Evolutionary conservation across 1,284 basidiomycete species (phyloP).

Genomic region (Schizophyllum commune): DNA sequence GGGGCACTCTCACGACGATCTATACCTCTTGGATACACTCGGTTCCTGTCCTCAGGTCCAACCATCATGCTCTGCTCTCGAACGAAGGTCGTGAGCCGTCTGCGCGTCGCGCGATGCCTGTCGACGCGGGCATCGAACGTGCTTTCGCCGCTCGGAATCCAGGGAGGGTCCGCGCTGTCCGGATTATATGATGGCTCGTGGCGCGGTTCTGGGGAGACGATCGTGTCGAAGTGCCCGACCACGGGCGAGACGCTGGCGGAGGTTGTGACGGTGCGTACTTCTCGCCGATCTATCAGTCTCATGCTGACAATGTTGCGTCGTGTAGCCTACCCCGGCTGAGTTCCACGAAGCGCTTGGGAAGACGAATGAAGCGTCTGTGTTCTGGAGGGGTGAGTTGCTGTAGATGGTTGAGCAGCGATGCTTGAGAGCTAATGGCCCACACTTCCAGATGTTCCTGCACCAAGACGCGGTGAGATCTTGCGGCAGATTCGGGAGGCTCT

Average conservation of each 20-base stretch:
- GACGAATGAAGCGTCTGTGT: slow-evolving; percentile 62
- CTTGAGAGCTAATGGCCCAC: slow-evolving; percentile 1
- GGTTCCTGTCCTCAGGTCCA: background rate
- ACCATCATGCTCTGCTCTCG: background rate
- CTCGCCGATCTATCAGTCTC: background rate
- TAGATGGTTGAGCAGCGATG: background rate
- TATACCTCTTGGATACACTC: background rate
- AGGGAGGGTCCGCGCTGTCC: slow-evolving; percentile 42
- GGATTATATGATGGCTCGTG: slow-evolving; percentile 77
- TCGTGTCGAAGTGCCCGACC: slow-evolving; percentile 65
- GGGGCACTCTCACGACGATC: background rate
- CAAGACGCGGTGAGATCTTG: slow-evolving; percentile 81
- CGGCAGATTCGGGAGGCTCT: slow-evolving; percentile 83
- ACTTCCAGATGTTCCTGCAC: slow-evolving; percentile 62
- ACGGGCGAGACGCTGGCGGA: slow-evolving; percentile 70
- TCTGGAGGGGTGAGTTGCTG: slow-evolving; percentile 47
- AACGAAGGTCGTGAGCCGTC: background rate
- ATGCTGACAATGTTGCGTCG: slow-evolving; percentile 1
- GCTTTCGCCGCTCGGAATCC: slow-evolving; percentile 56
- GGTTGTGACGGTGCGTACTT: slow-evolving; percentile 49
- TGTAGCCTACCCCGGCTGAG: slow-evolving; percentile 60
- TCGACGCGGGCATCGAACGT: slow-evolving; percentile 60
- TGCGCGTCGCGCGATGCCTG: slow-evolving; percentile 27
- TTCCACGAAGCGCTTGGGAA: slow-evolving; percentile 55
- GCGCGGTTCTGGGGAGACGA: slow-evolving; percentile 65